A percentile compares a stretch with the other conserved stretches of the same genome.
Evolutionary conservation across 2,329 filamentous ascomycete species (phyloP).

Genomic region (Fusarium sp.): DNA sequence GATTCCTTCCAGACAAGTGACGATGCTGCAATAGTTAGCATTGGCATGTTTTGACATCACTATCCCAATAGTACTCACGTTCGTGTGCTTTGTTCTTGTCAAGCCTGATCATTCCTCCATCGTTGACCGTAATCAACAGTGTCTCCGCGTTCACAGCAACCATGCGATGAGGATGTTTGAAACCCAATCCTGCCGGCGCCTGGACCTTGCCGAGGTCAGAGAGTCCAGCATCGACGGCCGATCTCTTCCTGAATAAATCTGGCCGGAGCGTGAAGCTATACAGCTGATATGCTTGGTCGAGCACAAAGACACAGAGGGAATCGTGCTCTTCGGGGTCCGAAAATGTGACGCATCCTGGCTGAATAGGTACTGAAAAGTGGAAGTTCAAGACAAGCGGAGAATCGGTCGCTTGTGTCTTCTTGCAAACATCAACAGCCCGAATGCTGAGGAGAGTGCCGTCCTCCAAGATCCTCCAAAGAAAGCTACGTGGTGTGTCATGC

Average conservation of each 20-base stretch:
- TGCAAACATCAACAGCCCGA: constrained; percentile 82
- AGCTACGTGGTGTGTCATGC: constrained; percentile 80
- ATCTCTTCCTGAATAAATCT: constrained; percentile 79
- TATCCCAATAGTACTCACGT: constrained; percentile 48
- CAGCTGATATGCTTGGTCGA: constrained; percentile 81
- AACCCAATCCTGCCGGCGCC: constrained; percentile 75
- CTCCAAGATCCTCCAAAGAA: constrained; percentile 90
- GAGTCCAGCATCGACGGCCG: constrained; percentile 76
- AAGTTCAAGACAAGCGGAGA: constrained; percentile 81
- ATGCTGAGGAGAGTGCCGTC: constrained; percentile 83
- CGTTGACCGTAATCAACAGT: constrained; percentile 81
- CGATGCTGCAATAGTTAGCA: constrained; percentile 37
- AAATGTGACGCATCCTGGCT: constrained; percentile 81
- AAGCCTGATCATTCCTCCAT: constrained; percentile 79
- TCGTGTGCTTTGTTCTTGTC: constrained; percentile 64
- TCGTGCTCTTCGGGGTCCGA: constrained; percentile 83
- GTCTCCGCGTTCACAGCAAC: constrained; percentile 77
- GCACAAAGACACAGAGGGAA: constrained; percentile 78
- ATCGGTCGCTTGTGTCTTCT: constrained; percentile 70
- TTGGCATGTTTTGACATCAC: background rate
- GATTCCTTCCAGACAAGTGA: constrained; percentile 70
- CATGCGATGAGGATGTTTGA: constrained; percentile 83
- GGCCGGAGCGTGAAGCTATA: constrained; percentile 86
- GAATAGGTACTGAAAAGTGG: constrained; percentile 77
- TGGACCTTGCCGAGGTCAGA: constrained; percentile 80